Conservation (phyloP, 2,329 filamentous ascomycete genomes). For the Cladophialophora carrionii region DNA sequence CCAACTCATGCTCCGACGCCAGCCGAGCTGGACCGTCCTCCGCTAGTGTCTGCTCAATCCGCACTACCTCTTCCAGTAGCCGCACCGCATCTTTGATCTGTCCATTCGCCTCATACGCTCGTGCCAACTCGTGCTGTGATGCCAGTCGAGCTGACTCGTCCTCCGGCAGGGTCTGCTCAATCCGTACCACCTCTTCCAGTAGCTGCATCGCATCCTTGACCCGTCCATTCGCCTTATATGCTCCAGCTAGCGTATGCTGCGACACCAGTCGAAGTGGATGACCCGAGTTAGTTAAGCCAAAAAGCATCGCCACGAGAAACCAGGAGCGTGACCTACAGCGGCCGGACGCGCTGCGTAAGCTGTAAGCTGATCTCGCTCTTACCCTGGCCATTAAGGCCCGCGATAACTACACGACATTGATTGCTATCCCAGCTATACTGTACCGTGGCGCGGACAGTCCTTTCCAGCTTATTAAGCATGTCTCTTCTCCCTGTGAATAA, state of each 20-base stretch:
- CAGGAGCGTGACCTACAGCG: conserved; percentile 33
- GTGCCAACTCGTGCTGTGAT: not conserved
- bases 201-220: not conserved
- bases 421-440: not conserved
- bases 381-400: conserved; percentile 41
- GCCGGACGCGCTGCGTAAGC: conserved; percentile 37
- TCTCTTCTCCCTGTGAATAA: conserved; percentile 38
- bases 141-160: not conserved
- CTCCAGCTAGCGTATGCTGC: not conserved
- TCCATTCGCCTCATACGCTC: not conserved
- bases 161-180: not conserved
- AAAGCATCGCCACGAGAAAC: not conserved
- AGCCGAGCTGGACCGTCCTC: conserved; percentile 39
- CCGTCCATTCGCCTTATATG: not conserved
- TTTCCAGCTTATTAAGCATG: conserved; percentile 31
- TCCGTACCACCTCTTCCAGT: not conserved
- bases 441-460: conserved; percentile 23
- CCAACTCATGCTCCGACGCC: conserved; percentile 22
- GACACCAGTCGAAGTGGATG: not conserved
- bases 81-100: not conserved
- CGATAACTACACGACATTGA: conserved; percentile 40
- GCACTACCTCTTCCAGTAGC: not conserved
- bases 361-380: conserved; percentile 44
- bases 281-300: conserved; percentile 21
- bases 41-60: conserved; percentile 27